A percentile compares a stretch with the other conserved stretches of the same genome.
Conservation (phyloP, 257 asterid genomes). For the Eustoma russellianum region DNA sequence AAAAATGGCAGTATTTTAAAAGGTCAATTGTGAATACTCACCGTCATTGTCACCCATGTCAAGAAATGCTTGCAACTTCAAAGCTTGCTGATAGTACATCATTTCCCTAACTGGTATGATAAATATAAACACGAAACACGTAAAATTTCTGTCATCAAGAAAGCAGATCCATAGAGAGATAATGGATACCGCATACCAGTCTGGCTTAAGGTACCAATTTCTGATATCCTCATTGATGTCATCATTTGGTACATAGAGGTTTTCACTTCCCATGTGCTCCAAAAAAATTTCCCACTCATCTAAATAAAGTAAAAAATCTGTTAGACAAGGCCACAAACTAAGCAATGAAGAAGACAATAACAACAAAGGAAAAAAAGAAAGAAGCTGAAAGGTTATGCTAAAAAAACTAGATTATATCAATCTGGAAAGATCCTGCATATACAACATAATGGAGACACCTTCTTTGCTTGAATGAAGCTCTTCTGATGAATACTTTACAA, state of each 20-base stretch:
- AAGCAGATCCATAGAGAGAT: not conserved
- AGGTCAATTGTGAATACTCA: conserved; percentile 26
- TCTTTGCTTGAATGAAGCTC: conserved; percentile 83
- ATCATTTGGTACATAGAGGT: conserved; percentile 26
- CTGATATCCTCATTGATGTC: conserved; percentile 52
- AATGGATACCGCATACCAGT: conserved; percentile 42
- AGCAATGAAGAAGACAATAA: not conserved
- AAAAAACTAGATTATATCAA: conserved; percentile 11
- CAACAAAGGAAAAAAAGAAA: not conserved
- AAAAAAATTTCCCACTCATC: conserved; percentile 91
- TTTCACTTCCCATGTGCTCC: conserved; percentile 64
- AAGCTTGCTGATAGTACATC: conserved; percentile 88
- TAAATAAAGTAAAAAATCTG: conserved; percentile 21
- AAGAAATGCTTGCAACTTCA: conserved; percentile 88
- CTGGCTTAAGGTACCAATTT: conserved; percentile 84
- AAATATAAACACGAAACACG: conserved; percentile 7
- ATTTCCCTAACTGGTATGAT: conserved; percentile 71
- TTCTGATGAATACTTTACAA: conserved; percentile 62
- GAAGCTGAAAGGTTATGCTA: not conserved
- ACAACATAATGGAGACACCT: conserved; percentile 74
- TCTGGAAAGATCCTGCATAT: conserved; percentile 95
- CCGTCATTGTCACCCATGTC: conserved; percentile 97
- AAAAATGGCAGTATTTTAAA: not conserved
- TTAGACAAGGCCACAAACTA: conserved; percentile 6
- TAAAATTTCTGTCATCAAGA: not conserved